Evolutionary conservation across 208 protist species (phyloP).

Genomic region (Crithidia expoeki): DNA sequence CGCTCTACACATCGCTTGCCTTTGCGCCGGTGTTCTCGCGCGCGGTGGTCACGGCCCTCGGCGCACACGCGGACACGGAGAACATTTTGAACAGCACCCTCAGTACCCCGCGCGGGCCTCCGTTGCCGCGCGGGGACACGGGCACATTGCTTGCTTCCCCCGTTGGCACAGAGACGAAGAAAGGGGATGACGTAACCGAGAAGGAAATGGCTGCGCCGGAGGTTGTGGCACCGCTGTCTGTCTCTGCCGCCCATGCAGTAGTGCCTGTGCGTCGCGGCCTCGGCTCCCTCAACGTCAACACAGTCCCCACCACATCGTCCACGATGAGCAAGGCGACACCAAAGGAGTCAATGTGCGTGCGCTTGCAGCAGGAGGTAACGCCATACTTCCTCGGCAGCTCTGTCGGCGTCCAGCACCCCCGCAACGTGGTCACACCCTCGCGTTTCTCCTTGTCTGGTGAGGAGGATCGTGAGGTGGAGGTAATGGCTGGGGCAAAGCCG

Average conservation of each 20-base stretch:
- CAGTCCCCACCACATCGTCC: neutral
- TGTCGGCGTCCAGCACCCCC: constrained; percentile 3
- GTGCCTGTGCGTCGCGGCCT: constrained; percentile 21
- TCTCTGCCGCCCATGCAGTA: neutral
- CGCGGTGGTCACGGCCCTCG: constrained; percentile 33
- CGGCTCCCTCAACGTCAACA: constrained; percentile 21
- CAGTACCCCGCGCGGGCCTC: constrained; percentile 26
- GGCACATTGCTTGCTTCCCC: constrained; percentile 5
- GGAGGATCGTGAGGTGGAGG: constrained; percentile 5
- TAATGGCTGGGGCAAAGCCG: neutral
- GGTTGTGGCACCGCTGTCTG: neutral
- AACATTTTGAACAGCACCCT: constrained; percentile 48
- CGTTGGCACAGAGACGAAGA: neutral
- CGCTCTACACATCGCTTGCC: constrained; percentile 76
- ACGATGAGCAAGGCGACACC: constrained; percentile 7
- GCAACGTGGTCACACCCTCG: constrained; percentile 21
- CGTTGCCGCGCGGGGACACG: constrained; percentile 16
- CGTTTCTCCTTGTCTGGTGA: constrained; percentile 11
- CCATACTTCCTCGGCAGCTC: constrained; percentile 11
- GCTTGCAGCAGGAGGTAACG: neutral
- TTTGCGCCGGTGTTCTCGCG: constrained; percentile 74
- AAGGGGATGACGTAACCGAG: neutral
- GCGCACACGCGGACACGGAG: constrained; percentile 49
- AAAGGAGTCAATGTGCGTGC: neutral
- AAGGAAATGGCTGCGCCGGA: neutral